phyloP scores from a whole-genome alignment of 345 rosid species.

The Barbarea vulgaris region DNA sequence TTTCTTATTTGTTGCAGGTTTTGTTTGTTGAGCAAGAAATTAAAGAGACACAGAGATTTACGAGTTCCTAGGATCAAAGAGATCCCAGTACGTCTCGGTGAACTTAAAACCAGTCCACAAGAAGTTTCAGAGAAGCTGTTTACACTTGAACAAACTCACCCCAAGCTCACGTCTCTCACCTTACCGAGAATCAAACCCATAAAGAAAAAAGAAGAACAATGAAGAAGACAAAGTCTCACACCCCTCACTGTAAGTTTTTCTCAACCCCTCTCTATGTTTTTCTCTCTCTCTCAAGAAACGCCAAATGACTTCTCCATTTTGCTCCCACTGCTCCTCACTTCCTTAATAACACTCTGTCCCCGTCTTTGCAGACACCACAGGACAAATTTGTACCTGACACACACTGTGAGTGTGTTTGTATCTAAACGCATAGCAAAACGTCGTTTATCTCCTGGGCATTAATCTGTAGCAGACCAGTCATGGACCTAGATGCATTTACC shows the following conservation, averaged over 20 bases:
- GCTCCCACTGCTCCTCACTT: background rate
- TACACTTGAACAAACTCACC: background rate
- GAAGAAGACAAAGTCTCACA: too few species aligned
- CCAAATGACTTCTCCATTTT: background rate
- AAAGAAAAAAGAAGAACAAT: background rate
- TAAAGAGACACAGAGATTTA: too few species aligned
- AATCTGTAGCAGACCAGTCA: too few species aligned
- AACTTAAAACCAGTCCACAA: background rate
- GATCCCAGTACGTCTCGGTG: too few species aligned
- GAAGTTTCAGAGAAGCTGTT: background rate
- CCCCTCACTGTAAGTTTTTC: too few species aligned
- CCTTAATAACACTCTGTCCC: background rate
- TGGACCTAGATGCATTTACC: too few species aligned
- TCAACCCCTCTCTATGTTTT: too few species aligned
- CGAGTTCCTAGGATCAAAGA: too few species aligned
- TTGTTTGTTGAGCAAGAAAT: too few species aligned
- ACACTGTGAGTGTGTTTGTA: background rate
- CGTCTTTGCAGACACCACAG: background rate
- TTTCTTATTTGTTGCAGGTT: too few species aligned
- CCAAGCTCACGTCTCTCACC: background rate
- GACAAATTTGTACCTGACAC: background rate
- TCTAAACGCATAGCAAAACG: background rate
- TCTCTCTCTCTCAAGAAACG: too few species aligned
- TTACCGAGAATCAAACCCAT: background rate
- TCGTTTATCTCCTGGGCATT: background rate